These are phyloP conservation scores for Trichosanthes truncata DNA, from an alignment of 306 rosid species.

Conservation along the genomic window DNA sequence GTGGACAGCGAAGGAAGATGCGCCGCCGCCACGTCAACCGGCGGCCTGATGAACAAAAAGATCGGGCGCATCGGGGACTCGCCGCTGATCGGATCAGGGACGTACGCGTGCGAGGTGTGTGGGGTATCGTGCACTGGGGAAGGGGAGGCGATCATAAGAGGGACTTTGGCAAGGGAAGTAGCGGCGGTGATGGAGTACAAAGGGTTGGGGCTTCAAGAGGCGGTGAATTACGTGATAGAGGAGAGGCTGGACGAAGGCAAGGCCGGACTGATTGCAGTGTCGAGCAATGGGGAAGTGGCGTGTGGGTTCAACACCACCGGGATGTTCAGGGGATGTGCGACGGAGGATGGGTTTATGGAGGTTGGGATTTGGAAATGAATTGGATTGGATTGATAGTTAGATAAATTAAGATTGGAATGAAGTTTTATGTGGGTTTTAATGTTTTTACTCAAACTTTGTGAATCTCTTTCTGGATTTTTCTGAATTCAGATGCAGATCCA, in stretches of 20 bases:
- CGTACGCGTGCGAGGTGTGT: conserved; percentile 73
- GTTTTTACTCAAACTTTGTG: background rate
- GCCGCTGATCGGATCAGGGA: conserved; percentile 76
- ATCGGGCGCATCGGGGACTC: conserved; percentile 83
- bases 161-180: conserved; percentile 85
- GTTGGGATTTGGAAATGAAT: conserved; percentile 57
- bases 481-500: background rate
- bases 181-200: conserved; percentile 95
- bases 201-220: conserved; percentile 60
- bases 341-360: conserved; percentile 84
- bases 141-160: conserved; percentile 92
- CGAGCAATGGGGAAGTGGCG: conserved; percentile 68
- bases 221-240: conserved; percentile 66
- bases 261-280: conserved; percentile 87
- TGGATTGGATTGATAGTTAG: background rate
- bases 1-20: conserved; percentile 65
- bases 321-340: conserved; percentile 79
- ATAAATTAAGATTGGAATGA: background rate
- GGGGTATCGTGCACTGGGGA: conserved; percentile 95
- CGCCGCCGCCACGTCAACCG: conserved; percentile 86
- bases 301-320: conserved; percentile 73
- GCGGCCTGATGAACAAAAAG: conserved; percentile 85
- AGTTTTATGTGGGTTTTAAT: background rate
- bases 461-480: background rate
- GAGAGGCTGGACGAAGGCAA: conserved; percentile 69